phyloP scores from a whole-genome alignment of 2,329 filamentous ascomycete genomes.

The Pleomassaria siparia region DNA sequence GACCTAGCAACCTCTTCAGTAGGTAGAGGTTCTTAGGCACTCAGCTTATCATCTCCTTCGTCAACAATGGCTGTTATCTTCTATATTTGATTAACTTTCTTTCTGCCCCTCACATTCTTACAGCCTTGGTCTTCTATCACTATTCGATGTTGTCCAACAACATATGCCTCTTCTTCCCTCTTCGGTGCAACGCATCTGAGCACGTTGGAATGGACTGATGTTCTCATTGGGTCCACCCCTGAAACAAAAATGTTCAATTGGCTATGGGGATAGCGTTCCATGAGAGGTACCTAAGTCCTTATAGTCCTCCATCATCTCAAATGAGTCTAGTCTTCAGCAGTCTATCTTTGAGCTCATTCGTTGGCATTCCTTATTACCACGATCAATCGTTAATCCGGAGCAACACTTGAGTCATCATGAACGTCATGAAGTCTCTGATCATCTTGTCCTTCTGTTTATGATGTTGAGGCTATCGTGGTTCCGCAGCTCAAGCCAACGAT shows the following conservation, averaged over 20 bases:
- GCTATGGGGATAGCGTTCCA: constrained; percentile 2
- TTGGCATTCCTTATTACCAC: constrained; percentile 1
- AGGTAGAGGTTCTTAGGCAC: background rate
- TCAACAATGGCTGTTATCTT: background rate
- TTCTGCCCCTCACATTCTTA: background rate
- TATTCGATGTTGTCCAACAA: background rate
- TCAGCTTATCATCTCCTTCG: background rate
- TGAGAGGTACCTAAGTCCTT: constrained; percentile 4
- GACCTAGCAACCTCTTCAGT: no score
- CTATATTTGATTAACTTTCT: background rate
- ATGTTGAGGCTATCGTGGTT: constrained; percentile 9
- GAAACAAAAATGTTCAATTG: constrained; percentile 10
- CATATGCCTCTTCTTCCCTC: constrained; percentile 6
- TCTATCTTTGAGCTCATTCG: constrained; percentile 13
- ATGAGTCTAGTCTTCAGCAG: constrained; percentile 1
- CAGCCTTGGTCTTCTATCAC: background rate
- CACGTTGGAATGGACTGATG: constrained; percentile 11
- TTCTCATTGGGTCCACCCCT: constrained; percentile 13
- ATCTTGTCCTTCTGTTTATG: constrained; percentile 15
- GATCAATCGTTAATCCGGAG: background rate
- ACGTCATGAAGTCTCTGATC: constrained; percentile 9
- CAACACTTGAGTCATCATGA: constrained; percentile 8
- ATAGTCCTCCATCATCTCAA: constrained; percentile 1
- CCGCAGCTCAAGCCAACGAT: constrained; percentile 8
- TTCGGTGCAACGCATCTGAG: background rate